Base-by-base conservation (phyloP, 148 eudicot species). In the Talinum fruticosum region DNA sequence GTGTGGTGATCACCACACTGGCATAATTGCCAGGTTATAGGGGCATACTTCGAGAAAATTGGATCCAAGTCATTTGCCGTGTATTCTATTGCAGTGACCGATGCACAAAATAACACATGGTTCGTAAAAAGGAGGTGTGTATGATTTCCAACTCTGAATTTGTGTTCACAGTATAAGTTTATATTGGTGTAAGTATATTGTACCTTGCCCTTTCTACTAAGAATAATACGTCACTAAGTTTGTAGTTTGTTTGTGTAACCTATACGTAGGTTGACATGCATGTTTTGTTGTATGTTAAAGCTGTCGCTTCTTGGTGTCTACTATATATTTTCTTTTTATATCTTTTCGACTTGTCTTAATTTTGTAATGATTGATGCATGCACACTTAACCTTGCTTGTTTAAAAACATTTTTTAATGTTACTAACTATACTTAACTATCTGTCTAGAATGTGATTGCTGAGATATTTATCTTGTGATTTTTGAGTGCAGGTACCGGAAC, bases 11-110 rank as follows among this genome's bases (percentile, higher is more conserved):
- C 53, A 64, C 49, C 45, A 38, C 38, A 61, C 47, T 81, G 67
- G 23, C 76, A 64, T 76, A 5, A 49, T 53, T 78, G 76, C 47
- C 93, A 96, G 99, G 97, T 93, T 75, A 59, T 91, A 53, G 97
- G 99, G 75, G 97, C 97, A 65, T 93, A 87, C 84, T 96, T 93
- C 82, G 97, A 96, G 89, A 89, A 90, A 81, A 85, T 86, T 79
- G 97, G 88, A 33, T 91, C 99, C 81, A 96, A 90, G 78, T 93
- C 99, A 67, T 96, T 96, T 89, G 97, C 99, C 38, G 97, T 96
- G 70, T 96, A 96, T 83, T 89, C 95, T 53, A 88, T 96, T 82
- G 97, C 97, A 32, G 99, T 96, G 78, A 90, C 93, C 54, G 97
- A 93, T 82, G 89, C 88, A 33, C 89, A 90, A 77, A 87, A 80